Evolutionary conservation across 768 basidiomycete genomes (phyloP).

Genomic region (Hortiboletus flavorubellus): DNA sequence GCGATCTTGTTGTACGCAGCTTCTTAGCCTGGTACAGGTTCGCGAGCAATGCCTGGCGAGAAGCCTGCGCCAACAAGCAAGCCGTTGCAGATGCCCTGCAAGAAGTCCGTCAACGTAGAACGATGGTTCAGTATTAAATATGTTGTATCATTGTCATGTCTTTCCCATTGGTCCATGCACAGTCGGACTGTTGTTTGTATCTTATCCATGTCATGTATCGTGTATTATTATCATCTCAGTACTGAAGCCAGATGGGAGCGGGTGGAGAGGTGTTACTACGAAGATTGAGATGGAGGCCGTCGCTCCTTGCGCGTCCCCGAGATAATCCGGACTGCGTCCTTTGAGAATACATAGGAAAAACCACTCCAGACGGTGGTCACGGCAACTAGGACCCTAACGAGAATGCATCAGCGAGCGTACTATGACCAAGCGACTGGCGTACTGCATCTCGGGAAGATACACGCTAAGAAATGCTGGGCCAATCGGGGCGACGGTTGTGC

Average conservation of each 20-base stretch:
- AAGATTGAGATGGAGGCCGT: conserved; percentile 21
- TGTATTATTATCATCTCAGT: conserved; percentile 18
- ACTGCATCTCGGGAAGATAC: conserved; percentile 73
- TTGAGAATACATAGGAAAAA: conserved; percentile 73
- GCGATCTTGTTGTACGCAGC: neutral
- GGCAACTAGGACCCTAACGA: conserved; percentile 75
- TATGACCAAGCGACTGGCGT: conserved; percentile 31
- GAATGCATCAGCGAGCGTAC: neutral
- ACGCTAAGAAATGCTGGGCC: conserved; percentile 54
- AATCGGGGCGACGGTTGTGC: conserved; percentile 81
- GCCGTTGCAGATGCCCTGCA: conserved; percentile 64
- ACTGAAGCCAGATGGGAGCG: neutral
- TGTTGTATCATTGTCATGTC: neutral
- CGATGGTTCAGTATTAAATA: conserved; percentile 11
- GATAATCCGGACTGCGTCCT: conserved; percentile 66
- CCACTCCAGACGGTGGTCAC: conserved; percentile 93
- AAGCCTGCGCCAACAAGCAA: conserved; percentile 56
- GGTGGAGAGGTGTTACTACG: conserved; percentile 5
- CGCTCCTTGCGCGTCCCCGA: conserved; percentile 35
- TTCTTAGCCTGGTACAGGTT: conserved; percentile 39
- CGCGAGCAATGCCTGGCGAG: conserved; percentile 61
- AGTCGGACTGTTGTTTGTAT: conserved; percentile 18
- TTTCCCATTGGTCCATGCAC: neutral
- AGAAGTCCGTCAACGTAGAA: conserved; percentile 60
- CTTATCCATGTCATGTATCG: conserved; percentile 14